phyloP scores from a whole-genome alignment of 805 yeast genomes.

The Candida ipomoeae region DNA sequence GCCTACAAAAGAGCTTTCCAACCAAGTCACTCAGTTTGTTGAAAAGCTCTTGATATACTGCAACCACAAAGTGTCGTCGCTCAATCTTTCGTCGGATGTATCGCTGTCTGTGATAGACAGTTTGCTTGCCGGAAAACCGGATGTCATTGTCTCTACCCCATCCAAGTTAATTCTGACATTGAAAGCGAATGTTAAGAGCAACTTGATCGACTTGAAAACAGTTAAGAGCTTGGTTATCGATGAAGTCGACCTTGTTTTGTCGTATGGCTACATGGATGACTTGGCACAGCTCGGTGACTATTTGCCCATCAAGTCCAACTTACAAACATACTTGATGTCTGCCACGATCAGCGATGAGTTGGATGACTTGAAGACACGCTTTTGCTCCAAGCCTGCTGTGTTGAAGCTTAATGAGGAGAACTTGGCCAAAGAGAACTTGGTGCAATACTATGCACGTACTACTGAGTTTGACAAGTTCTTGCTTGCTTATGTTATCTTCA shows the following conservation, averaged over 20 bases:
- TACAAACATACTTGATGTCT: constrained; percentile 92
- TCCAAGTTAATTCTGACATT: constrained; percentile 59
- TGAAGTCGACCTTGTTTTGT: constrained; percentile 87
- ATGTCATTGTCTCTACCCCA: constrained; percentile 83
- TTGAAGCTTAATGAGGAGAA: constrained; percentile 67
- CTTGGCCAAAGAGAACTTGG: constrained; percentile 51
- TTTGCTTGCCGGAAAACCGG: constrained; percentile 69
- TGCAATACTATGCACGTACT: constrained; percentile 84
- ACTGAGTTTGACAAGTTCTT: constrained; percentile 89
- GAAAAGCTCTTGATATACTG: constrained; percentile 68
- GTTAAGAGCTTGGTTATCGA: constrained; percentile 79
- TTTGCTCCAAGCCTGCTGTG: constrained; percentile 81
- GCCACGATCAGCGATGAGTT: constrained; percentile 91
- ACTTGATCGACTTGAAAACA: constrained; percentile 47
- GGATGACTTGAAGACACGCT: constrained; percentile 65
- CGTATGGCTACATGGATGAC: constrained; percentile 90
- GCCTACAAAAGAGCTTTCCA: constrained; percentile 89
- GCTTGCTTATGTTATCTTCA: constrained; percentile 86
- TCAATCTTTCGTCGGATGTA: constrained; percentile 65
- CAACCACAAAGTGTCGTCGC: constrained; percentile 55
- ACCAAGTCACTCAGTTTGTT: constrained; percentile 73
- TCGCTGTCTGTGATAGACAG: constrained; percentile 70
- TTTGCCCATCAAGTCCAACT: constrained; percentile 66
- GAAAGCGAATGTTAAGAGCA: constrained; percentile 38
- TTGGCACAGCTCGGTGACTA: constrained; percentile 57